These are phyloP conservation scores for Fusarium concolor DNA, from an alignment of 2,329 filamentous ascomycete genomes.

Conservation along the genomic window DNA sequence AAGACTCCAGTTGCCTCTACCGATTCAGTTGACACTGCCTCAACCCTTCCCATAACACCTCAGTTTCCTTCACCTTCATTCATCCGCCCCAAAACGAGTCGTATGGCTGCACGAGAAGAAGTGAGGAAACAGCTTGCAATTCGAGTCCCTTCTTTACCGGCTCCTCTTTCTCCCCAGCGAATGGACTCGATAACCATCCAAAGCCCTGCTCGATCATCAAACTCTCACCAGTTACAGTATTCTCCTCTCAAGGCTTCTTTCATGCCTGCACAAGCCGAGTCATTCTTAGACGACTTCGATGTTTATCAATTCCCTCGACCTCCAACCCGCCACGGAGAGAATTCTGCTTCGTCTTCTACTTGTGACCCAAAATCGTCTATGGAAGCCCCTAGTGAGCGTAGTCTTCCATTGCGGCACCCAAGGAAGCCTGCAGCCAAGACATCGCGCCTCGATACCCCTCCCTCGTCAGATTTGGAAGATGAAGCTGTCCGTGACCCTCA, in stretches of 20 bases:
- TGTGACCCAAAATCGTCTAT: conserved; percentile 38
- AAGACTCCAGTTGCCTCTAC: conserved; percentile 47
- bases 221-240: conserved; percentile 29
- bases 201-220: conserved; percentile 19
- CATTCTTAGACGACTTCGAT: conserved; percentile 47
- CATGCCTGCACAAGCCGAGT: conserved; percentile 38
- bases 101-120: conserved; percentile 69
- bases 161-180: conserved; percentile 33
- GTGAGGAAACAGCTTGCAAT: conserved; percentile 47
- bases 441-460: conserved; percentile 50
- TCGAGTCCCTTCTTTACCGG: conserved; percentile 47
- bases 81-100: conserved; percentile 64
- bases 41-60: conserved; percentile 45
- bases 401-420: conserved; percentile 43
- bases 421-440: conserved; percentile 37
- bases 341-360: conserved; percentile 41
- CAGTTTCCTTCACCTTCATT: conserved; percentile 66
- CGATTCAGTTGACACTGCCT: conserved; percentile 41
- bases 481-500: conserved; percentile 29
- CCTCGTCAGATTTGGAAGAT: conserved; percentile 52
- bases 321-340: conserved; percentile 45
- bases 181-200: conserved; percentile 28
- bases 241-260: conserved; percentile 46
- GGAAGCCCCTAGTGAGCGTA: conserved; percentile 43
- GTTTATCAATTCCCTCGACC: conserved; percentile 55